Evolutionary conservation across 306 rosid genomes (phyloP), one percentile per base, ranked within the genome.

Genomic region (Prunus mongolica): DNA sequence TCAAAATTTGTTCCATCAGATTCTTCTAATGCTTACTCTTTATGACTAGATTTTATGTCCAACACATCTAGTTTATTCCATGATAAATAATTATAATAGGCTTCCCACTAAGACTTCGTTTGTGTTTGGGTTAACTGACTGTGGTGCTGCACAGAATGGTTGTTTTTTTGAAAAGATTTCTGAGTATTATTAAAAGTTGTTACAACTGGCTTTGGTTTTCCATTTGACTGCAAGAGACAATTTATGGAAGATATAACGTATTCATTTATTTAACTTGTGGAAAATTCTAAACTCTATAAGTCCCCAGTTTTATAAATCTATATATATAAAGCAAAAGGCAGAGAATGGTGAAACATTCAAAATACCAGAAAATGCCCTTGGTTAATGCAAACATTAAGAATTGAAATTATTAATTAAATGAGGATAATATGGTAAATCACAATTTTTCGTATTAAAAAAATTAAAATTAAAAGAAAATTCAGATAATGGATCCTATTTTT

Each of bases 1-100:
- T 62, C 65, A 63, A 62, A 67, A 45, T 75, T 19, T 69, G 5
- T 72, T 73, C 45, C 60, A 47, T 68, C 24, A 24, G 46, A 51
- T 28, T 83, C 49, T 28, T 78, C 12, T 69, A 69, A 38, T 30
- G 54, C 20, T 66, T 71, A 34, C 25, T 67, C 55, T 18, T 44
- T 15, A 60, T 58, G 69, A 65, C 28, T 32, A 56, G 22, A 32
- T 55, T 50, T 67, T 74, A 22, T 61, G 27, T 72, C 9, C 25
- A 28, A 70, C 66, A 51, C 27, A 74, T 19, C 64, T 65, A 28
- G 28, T 69, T 75, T 15, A 15, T 34, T 56, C 67, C 57, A 20
- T 41, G 64, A 49, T 32, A 67, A 65, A 34, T 44, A 54, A 24
- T 71, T 77, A n/a, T 34, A 77, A 61, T 34, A 65, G 57, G 30